A percentile compares a stretch with the other conserved stretches of the same genome.
phyloP scores from a whole-genome alignment of 2,329 filamentous ascomycete species.

The Colletotrichum sojae region DNA sequence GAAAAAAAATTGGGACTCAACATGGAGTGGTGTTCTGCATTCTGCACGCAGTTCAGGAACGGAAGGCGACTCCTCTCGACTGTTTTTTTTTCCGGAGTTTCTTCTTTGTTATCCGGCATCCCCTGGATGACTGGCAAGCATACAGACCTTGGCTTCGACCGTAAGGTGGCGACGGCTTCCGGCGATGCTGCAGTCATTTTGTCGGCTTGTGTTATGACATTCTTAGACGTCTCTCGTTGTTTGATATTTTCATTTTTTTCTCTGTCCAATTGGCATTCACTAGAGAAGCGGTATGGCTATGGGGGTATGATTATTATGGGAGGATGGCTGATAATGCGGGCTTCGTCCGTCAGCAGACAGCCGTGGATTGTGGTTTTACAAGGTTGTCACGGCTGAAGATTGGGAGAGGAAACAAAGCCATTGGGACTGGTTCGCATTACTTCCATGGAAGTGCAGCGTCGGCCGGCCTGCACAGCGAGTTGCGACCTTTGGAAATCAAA shows the following conservation, averaged over 20 bases:
- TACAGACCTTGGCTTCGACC: constrained; percentile 28
- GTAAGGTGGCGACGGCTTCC: constrained; percentile 26
- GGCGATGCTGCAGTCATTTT: neutral
- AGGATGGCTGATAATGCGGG: constrained; percentile 13
- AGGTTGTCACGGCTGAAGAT: constrained; percentile 17
- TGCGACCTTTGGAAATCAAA: neutral
- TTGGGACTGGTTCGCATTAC: constrained; percentile 16
- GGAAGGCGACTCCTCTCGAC: constrained; percentile 36
- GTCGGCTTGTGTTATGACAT: constrained; percentile 30
- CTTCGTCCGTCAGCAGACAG: neutral
- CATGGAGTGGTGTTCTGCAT: constrained; percentile 55
- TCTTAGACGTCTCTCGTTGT: constrained; percentile 39
- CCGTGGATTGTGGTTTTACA: constrained; percentile 28
- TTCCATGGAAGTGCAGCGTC: constrained; percentile 10
- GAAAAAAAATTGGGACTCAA: constrained; percentile 47
- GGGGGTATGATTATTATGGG: constrained; percentile 26
- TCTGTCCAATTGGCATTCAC: constrained; percentile 34
- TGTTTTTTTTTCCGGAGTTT: constrained; percentile 42
- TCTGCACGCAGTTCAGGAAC: constrained; percentile 53
- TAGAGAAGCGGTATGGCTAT: constrained; percentile 30
- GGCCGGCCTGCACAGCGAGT: neutral
- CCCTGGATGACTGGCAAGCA: constrained; percentile 18
- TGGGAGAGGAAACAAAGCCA: constrained; percentile 5
- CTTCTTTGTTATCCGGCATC: constrained; percentile 35
- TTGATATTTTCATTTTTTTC: constrained; percentile 35